phyloP scores from a whole-genome alignment of 2,329 filamentous ascomycete species.

The Trichoderma guizhouense region DNA sequence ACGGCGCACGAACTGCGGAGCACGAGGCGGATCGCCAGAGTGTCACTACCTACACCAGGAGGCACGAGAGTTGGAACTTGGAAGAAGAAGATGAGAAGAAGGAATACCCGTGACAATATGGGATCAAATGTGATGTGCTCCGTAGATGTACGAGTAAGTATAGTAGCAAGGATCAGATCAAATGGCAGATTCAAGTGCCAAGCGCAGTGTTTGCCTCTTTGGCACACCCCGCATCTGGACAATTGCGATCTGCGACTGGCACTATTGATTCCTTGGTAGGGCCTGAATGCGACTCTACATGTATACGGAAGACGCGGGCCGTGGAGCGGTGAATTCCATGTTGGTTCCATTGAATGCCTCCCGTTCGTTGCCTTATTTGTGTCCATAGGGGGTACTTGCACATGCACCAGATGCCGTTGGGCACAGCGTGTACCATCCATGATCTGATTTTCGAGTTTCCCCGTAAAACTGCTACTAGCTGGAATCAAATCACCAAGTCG shows the following conservation, averaged over 20 bases:
- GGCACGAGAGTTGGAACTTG: not conserved
- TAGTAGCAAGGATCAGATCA: not conserved
- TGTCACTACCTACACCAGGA: not conserved
- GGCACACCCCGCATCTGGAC: conserved; percentile 8
- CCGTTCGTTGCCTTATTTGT: not conserved
- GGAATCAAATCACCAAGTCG: not conserved
- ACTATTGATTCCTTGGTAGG: not conserved
- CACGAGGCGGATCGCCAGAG: not conserved
- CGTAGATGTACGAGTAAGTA: too few relatives aligned
- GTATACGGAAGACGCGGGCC: not conserved
- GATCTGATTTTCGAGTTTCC: not conserved
- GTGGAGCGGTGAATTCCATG: not conserved
- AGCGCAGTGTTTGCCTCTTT: not conserved
- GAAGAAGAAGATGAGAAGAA: not conserved
- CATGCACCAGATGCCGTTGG: not conserved
- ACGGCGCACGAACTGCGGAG: not conserved
- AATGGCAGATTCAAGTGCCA: not conserved
- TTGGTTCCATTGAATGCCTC: not conserved
- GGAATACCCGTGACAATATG: not conserved
- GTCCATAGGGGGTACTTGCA: not conserved
- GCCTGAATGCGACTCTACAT: not conserved
- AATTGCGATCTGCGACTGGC: conserved; percentile 1
- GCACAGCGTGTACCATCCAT: not conserved
- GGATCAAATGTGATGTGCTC: not conserved
- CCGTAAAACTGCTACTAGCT: not conserved